Evolutionary conservation across 1,284 basidiomycete genomes (phyloP).

Genomic region (Leccinum fallax): DNA sequence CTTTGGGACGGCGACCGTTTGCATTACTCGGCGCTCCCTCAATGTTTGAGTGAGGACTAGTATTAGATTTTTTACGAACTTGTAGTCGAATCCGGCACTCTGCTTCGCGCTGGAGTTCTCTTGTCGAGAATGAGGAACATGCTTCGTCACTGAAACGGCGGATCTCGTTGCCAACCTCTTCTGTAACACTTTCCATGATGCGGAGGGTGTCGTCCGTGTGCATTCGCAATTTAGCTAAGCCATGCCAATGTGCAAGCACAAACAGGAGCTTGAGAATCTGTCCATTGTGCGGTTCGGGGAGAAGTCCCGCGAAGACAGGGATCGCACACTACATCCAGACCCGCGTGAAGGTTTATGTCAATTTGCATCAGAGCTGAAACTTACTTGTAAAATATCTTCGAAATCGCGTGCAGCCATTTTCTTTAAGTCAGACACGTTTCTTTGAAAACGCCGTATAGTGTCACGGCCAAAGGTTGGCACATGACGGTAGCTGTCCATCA

Average conservation of each 20-base stretch:
- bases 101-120: neutral
- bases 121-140: neutral
- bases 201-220: neutral
- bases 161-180: neutral
- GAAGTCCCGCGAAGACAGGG: neutral
- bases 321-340: neutral
- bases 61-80: neutral
- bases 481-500: neutral
- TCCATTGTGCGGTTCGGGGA: neutral
- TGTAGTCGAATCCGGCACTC: neutral
- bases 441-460: neutral
- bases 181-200: neutral
- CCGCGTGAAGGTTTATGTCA: neutral
- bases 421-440: neutral
- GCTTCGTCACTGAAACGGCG: neutral
- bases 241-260: neutral
- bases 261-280: neutral
- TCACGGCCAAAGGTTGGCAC: neutral
- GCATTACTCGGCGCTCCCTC: neutral
- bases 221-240: neutral
- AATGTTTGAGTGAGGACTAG: neutral
- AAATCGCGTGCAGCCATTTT: neutral
- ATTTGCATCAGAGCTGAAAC: neutral
- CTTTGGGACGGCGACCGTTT: neutral
- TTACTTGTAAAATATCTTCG: neutral